phyloP scores from a whole-genome alignment of 129 eudicot species.

The Lonicera japonica region DNA sequence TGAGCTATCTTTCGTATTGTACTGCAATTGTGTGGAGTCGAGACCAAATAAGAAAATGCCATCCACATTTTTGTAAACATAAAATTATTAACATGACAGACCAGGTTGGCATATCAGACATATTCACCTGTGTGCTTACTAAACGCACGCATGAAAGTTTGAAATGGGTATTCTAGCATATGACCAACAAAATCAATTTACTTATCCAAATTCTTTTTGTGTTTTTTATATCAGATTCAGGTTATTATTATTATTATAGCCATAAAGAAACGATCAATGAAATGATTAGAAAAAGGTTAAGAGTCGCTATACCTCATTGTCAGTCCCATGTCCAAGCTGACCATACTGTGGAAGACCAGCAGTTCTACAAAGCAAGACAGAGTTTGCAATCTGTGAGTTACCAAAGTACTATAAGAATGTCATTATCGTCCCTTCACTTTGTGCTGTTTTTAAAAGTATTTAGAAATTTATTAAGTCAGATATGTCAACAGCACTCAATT shows the following conservation, averaged over 20 bases:
- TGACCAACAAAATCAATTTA: no score
- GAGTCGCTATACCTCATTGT: slow-evolving; percentile 89
- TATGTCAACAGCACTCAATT: not conserved
- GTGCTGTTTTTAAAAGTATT: not conserved
- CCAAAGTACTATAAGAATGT: not conserved
- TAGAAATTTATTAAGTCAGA: not conserved
- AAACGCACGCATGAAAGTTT: no score
- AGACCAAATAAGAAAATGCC: not conserved
- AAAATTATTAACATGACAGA: no score
- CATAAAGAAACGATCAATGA: no score
- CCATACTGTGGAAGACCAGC: slow-evolving; percentile 99
- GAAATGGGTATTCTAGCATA: no score
- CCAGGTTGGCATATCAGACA: no score
- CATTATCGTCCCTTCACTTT: not conserved
- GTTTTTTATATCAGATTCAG: no score
- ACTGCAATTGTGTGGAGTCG: slow-evolving; percentile 33
- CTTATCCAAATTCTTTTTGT: no score
- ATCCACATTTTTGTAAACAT: no score
- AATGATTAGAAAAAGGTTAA: no score
- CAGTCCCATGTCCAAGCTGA: slow-evolving; percentile 96
- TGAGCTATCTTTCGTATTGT: slow-evolving; percentile 90
- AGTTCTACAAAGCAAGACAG: slow-evolving; percentile 40
- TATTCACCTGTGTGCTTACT: no score
- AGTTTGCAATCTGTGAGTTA: slow-evolving; percentile 1
- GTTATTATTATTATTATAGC: no score